phyloP scores from a whole-genome alignment of 148 eudicot species.

The Simmondsia chinensis region DNA sequence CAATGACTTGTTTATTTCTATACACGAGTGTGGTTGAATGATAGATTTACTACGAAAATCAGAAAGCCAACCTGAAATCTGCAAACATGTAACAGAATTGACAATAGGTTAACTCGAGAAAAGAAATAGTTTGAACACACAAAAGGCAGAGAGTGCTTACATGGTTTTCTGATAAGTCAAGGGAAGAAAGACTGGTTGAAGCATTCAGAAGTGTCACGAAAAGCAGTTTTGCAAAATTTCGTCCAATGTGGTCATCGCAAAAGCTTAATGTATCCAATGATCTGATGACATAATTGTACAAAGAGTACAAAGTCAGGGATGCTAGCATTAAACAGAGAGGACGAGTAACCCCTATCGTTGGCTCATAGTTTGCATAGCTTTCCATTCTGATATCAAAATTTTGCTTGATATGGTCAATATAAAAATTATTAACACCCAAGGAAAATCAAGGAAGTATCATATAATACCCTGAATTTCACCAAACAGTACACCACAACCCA shows the following conservation, averaged over 20 bases:
- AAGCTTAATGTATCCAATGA: slow-evolving; percentile 52
- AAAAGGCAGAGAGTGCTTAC: slow-evolving; percentile 32
- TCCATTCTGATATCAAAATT: too few relatives aligned
- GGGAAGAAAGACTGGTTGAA: slow-evolving; percentile 38
- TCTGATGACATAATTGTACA: slow-evolving; percentile 29
- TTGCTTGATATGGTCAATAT: too few relatives aligned
- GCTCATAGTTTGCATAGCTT: too few relatives aligned
- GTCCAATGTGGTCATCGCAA: slow-evolving; percentile 38
- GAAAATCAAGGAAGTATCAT: too few relatives aligned
- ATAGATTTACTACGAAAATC: slow-evolving; percentile 32
- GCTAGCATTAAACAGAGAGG: neutral
- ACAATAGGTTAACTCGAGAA: neutral
- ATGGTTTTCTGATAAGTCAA: slow-evolving; percentile 74
- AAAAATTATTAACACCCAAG: too few relatives aligned
- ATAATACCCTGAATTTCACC: too few relatives aligned
- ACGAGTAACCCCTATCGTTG: too few relatives aligned
- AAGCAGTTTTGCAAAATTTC: slow-evolving; percentile 39
- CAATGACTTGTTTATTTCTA: slow-evolving; percentile 37
- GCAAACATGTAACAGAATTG: slow-evolving; percentile 12
- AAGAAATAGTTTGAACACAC: neutral
- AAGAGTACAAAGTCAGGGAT: neutral
- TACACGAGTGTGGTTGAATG: slow-evolving; percentile 14
- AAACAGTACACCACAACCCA: too few relatives aligned
- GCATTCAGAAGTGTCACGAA: slow-evolving; percentile 52
- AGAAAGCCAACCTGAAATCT: slow-evolving; percentile 84